phyloP scores from a whole-genome alignment of 2,329 filamentous ascomycete genomes.

The Chaetomiaceae sp. region DNA sequence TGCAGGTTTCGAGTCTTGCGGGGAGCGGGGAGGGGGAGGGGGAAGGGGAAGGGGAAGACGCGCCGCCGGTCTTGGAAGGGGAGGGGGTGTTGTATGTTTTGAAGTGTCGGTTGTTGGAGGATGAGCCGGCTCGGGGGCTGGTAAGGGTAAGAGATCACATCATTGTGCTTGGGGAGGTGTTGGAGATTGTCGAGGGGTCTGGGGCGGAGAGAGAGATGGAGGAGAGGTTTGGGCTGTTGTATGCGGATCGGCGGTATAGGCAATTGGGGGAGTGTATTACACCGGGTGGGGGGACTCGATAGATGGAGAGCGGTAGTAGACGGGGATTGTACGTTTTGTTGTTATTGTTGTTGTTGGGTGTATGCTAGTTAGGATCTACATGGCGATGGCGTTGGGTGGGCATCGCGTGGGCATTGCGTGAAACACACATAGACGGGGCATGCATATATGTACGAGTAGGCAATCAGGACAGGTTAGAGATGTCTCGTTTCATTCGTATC shows the following conservation, averaged over 20 bases:
- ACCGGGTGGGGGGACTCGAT: conserved; percentile 36
- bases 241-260: conserved; percentile 48
- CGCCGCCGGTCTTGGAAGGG: conserved; percentile 45
- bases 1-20: conserved; percentile 18
- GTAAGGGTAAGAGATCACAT: conserved; percentile 49
- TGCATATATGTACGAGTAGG: conserved; percentile 1
- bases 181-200: conserved; percentile 39
- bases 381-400: conserved; percentile 13
- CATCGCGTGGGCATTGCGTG: neutral
- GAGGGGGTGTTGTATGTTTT: conserved; percentile 51
- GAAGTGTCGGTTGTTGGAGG: conserved; percentile 38
- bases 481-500: neutral
- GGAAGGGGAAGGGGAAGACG: no score
- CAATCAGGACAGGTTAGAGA: neutral
- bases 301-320: conserved; percentile 1
- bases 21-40: conserved; percentile 10
- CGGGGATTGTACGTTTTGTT: neutral
- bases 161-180: conserved; percentile 49
- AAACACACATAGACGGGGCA: no score
- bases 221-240: conserved; percentile 42
- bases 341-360: neutral
- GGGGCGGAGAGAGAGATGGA: conserved; percentile 23
- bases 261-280: conserved; percentile 48
- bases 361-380: neutral
- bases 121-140: conserved; percentile 37